These are phyloP conservation scores for Stropharia rugosoannulata DNA, from an alignment of 768 basidiomycete genomes.

Conservation along the genomic window DNA sequence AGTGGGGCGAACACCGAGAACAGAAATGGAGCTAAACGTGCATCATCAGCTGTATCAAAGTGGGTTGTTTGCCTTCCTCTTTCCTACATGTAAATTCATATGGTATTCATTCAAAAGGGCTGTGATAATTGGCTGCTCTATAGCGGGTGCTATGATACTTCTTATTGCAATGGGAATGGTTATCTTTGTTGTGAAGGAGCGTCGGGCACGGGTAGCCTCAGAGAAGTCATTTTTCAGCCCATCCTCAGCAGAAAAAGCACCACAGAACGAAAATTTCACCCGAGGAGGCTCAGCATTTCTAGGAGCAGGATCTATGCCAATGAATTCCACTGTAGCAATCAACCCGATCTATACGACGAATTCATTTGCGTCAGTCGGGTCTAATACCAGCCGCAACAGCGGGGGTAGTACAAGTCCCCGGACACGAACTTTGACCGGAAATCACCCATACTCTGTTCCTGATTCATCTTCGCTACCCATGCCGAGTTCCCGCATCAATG, in stretches of 20 bases:
- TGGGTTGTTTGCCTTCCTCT: neutral
- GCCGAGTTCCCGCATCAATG: neutral
- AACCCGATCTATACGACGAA: constrained; percentile 36
- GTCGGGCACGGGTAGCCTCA: constrained; percentile 24
- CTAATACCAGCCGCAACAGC: constrained; percentile 7
- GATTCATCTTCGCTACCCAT: neutral
- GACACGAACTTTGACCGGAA: constrained; percentile 28
- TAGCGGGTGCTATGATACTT: constrained; percentile 39
- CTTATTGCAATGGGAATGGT: constrained; percentile 40
- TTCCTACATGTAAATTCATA: neutral
- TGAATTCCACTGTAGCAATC: constrained; percentile 17
- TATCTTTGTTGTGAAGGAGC: constrained; percentile 40
- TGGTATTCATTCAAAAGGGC: constrained; percentile 25
- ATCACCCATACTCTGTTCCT: constrained; percentile 17
- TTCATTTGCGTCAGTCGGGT: constrained; percentile 26
- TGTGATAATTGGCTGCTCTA: constrained; percentile 44
- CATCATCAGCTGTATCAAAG: constrained; percentile 5
- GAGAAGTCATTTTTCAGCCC: constrained; percentile 18
- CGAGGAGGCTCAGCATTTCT: neutral
- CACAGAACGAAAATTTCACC: constrained; percentile 3
- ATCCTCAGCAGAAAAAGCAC: constrained; percentile 20
- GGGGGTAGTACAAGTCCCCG: constrained; percentile 33
- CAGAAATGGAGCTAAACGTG: too few species aligned
- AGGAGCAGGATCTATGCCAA: constrained; percentile 1
- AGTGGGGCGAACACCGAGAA: too few species aligned